Base-by-base conservation (phyloP, 768 basidiomycete species). In the Rhizopogon vesiculosus region DNA sequence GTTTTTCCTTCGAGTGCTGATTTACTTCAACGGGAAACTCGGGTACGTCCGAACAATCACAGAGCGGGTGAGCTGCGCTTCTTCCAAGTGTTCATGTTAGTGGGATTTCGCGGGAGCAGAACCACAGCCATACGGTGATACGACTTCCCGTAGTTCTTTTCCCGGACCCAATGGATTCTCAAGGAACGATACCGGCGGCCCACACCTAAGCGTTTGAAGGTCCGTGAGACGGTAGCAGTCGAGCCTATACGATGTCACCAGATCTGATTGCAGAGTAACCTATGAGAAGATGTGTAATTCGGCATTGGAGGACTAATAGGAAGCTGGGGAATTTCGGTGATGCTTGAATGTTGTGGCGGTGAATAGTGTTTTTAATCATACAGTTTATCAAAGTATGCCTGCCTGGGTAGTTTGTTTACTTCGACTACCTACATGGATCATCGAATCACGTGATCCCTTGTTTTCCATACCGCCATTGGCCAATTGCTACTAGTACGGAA, bases 21-120 rank as follows among this genome's bases (percentile, higher is more conserved):
- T 28, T 12, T 39, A 4, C 35, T 42, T 38, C 43, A 8, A 43
- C 35, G 35, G 42, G 40, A 45, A 31, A 51, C 18, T 12, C 51
- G 40, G 3, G 41, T 49, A 15, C 49, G 53, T 19, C 51, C 44
- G 39, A 10, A 2, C 18, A 52, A 50, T 45, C 46, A 56, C 25
- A 51, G 28, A 18, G 25, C 42, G 16, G 16, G 25, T 53, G 42
- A 35, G n/a, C 56, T 38, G 35, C 35, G 15, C 12, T 18, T 54
- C 41, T 53, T 16, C 35, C 53, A 9, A 39, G 43, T 18, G 7
- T 57, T 18, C 56, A 39, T 25, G 31, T 35, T 5, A 38, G 35
- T 38, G 35, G 10, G 22, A 39, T 19, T 31, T 42, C 49, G 33
- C 61, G 16, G 29, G 45, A 56, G 19, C 61, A 35, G 12, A 57